A percentile compares a stretch with the other conserved stretches of the same genome.
Conservation (phyloP, 768 basidiomycete species). For the Pulveroboletus sp. region DNA sequence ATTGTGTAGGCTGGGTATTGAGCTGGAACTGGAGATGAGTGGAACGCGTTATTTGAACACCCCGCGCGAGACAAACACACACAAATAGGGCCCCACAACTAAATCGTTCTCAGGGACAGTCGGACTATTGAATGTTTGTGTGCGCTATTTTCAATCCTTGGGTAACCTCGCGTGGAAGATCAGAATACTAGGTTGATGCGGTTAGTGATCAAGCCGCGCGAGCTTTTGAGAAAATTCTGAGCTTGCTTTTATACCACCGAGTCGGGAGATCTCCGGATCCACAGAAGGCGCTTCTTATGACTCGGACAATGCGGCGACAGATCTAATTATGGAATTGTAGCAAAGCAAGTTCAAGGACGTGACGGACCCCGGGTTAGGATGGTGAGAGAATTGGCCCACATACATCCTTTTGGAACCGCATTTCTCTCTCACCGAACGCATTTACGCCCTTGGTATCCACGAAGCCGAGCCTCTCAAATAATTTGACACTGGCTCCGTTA, state of each 20-base stretch:
- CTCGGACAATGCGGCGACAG: conserved; percentile 10
- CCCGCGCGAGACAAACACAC: conserved; percentile 1
- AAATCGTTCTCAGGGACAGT: neutral
- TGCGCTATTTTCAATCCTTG: neutral
- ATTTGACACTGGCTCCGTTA: conserved; percentile 63
- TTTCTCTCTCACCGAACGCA: conserved; percentile 81
- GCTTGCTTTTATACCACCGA: conserved; percentile 3
- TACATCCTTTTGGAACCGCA: conserved; percentile 42
- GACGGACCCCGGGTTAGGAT: too few species aligned
- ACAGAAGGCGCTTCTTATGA: conserved; percentile 13
- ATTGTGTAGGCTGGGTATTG: conserved; percentile 12
- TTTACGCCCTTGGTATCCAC: conserved; percentile 58
- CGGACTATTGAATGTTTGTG: neutral
- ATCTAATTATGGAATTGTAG: conserved; percentile 2
- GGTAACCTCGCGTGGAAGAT: neutral
- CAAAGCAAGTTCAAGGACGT: neutral
- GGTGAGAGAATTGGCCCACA: neutral
- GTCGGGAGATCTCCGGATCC: neutral
- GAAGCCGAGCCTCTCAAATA: conserved; percentile 81
- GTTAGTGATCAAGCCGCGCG: conserved; percentile 11
- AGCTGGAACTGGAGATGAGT: too few species aligned
- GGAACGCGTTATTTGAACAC: conserved; percentile 6
- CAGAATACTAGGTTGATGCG: conserved; percentile 2
- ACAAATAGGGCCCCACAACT: conserved; percentile 11
- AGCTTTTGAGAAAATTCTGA: neutral